These are phyloP conservation scores for Gentiana dahurica DNA, from an alignment of 257 asterid genomes.

Conservation along the genomic window DNA sequence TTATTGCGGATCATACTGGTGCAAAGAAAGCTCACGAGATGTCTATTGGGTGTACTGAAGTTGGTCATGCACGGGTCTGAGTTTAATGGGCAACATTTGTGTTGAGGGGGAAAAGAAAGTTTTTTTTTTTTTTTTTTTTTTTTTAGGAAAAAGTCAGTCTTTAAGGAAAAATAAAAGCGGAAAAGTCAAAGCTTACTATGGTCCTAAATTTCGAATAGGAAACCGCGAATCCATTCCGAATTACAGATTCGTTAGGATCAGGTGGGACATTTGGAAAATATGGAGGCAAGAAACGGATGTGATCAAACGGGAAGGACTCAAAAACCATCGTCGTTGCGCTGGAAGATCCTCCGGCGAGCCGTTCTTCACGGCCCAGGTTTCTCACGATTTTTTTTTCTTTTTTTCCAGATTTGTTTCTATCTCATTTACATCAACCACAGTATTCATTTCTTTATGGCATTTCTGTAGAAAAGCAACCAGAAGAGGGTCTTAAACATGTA, in stretches of 20 bases:
- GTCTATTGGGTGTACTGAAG: background rate
- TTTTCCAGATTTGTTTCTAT: background rate
- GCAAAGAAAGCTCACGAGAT: no score
- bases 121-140: no score
- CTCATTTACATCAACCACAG: background rate
- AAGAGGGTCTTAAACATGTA: slow-evolving; percentile 32
- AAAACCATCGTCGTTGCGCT: slow-evolving; percentile 46
- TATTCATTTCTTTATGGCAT: slow-evolving; percentile 7
- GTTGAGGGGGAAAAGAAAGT: no score
- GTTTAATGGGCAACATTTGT: no score
- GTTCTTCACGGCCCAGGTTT: slow-evolving; percentile 33
- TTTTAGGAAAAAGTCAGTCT: no score
- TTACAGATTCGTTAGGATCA: no score
- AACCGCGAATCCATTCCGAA: no score
- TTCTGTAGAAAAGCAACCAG: slow-evolving; percentile 34
- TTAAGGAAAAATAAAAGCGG: no score
- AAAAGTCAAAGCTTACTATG: no score
- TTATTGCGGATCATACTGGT: no score
- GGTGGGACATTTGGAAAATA: background rate
- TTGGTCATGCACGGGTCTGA: background rate
- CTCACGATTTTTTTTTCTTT: slow-evolving; percentile 43
- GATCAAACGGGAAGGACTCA: slow-evolving; percentile 14
- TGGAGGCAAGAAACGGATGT: slow-evolving; percentile 21
- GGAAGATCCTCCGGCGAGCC: slow-evolving; percentile 82
- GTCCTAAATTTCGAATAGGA: no score